Conservation (phyloP, 2,329 filamentous ascomycete genomes). For the Botrytis paeoniae region DNA sequence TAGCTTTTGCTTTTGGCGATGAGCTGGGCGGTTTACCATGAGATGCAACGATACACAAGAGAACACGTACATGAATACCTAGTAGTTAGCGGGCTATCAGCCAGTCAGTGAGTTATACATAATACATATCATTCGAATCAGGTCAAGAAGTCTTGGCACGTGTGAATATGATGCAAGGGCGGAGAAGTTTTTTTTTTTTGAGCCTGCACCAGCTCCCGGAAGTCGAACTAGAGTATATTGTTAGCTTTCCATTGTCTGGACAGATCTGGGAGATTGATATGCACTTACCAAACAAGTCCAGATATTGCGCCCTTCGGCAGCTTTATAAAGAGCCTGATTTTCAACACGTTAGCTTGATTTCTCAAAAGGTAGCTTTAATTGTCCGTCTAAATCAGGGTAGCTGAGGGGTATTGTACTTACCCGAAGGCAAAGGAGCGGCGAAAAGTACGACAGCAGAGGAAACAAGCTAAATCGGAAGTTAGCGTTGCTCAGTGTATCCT, state of each 20-base stretch:
- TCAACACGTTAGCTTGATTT: not conserved
- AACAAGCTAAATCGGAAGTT: not conserved
- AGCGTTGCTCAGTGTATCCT: not conserved
- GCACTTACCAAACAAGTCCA: not conserved
- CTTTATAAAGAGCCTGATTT: not conserved
- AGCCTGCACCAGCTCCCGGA: not conserved
- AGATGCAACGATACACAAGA: slow-evolving; percentile 1
- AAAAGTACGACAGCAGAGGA: no score
- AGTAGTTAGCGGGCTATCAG: not conserved
- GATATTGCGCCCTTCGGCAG: not conserved
- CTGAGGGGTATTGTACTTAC: not conserved
- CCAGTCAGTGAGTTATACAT: not conserved
- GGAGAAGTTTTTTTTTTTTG: not conserved
- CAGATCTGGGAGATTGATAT: not conserved
- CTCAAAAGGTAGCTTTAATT: not conserved
- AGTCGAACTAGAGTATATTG: not conserved
- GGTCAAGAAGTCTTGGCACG: not conserved
- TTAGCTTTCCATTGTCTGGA: not conserved
- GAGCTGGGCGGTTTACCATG: not conserved
- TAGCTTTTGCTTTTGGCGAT: slow-evolving; percentile 17
- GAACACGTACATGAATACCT: not conserved
- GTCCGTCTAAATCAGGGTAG: not conserved
- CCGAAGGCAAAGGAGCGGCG: not conserved
- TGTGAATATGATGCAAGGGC: not conserved
- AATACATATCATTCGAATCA: not conserved